Conservation (phyloP, 108 stramenopile genomes). For the Fragilariopsis cylindrus region DNA sequence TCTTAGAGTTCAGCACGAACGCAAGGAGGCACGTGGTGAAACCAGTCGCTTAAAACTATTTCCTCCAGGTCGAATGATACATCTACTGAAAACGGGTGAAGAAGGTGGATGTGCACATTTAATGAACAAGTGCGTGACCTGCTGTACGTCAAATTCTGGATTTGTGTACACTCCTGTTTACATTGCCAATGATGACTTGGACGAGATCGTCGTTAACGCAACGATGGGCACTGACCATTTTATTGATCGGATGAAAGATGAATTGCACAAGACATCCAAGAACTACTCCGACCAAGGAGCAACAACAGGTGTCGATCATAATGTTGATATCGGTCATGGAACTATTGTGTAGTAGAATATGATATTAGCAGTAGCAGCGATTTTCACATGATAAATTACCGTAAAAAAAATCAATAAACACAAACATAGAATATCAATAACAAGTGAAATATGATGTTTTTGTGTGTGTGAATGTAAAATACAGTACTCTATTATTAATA, state of each 20-base stretch:
- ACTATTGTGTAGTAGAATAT: too few relatives aligned
- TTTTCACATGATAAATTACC: too few relatives aligned
- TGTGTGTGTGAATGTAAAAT: too few relatives aligned
- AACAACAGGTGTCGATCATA: not conserved
- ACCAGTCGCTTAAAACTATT: slow-evolving; percentile 44
- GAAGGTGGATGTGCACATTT: slow-evolving; percentile 45
- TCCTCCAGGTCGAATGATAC: slow-evolving; percentile 84
- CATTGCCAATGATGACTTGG: slow-evolving; percentile 81
- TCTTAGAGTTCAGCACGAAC: slow-evolving; percentile 59
- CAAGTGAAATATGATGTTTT: too few relatives aligned
- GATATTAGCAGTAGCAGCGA: too few relatives aligned
- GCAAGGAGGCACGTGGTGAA: slow-evolving; percentile 59
- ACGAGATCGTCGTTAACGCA: slow-evolving; percentile 84
- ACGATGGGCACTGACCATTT: slow-evolving; percentile 92
- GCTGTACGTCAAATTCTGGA: slow-evolving; percentile 74
- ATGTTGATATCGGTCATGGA: not conserved
- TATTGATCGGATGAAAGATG: slow-evolving; percentile 73
- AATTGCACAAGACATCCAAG: slow-evolving; percentile 54
- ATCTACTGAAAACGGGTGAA: slow-evolving; percentile 86
- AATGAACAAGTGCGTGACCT: slow-evolving; percentile 58
- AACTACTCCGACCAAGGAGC: not conserved
- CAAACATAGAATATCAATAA: too few relatives aligned
- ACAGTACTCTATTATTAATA: too few relatives aligned
- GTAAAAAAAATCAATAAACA: too few relatives aligned
- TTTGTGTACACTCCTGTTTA: slow-evolving; percentile 79